Conservation (phyloP, 345 rosid genomes). For the Linum trigynum region DNA sequence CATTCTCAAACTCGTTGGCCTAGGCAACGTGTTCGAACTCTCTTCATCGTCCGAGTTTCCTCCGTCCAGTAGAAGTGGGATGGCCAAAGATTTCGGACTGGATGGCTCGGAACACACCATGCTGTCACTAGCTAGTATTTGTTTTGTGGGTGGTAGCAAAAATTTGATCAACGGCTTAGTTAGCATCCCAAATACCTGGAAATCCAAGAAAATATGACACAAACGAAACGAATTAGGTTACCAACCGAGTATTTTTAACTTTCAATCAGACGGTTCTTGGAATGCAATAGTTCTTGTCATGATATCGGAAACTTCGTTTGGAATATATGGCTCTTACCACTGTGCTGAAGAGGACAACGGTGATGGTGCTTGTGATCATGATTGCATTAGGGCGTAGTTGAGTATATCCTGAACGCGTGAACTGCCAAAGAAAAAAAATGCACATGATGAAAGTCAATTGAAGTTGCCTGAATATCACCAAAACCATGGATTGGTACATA, state of each 20-base stretch:
- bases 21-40: conserved; percentile 16
- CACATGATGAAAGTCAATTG: background rate
- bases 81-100: conserved; percentile 43
- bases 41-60: conserved; percentile 22
- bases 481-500: no score
- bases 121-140: conserved; percentile 15
- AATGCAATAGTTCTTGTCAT: background rate
- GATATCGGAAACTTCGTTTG: no score
- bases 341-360: conserved; percentile 88
- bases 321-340: conserved; percentile 39
- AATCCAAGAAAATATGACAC: background rate
- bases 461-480: no score
- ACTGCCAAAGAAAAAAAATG: conserved; percentile 30
- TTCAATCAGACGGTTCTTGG: background rate
- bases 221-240: background rate
- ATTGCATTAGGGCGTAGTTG: conserved; percentile 57
- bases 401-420: conserved; percentile 56
- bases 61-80: conserved; percentile 46
- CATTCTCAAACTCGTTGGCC: conserved; percentile 42
- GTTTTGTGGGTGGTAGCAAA: conserved; percentile 55
- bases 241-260: no score
- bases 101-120: conserved; percentile 45
- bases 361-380: conserved; percentile 93
- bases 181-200: conserved; percentile 79
- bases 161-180: conserved; percentile 71